Evolutionary conservation across 2,329 filamentous ascomycete genomes (phyloP).

Genomic region (Exophiala alcalophila): DNA sequence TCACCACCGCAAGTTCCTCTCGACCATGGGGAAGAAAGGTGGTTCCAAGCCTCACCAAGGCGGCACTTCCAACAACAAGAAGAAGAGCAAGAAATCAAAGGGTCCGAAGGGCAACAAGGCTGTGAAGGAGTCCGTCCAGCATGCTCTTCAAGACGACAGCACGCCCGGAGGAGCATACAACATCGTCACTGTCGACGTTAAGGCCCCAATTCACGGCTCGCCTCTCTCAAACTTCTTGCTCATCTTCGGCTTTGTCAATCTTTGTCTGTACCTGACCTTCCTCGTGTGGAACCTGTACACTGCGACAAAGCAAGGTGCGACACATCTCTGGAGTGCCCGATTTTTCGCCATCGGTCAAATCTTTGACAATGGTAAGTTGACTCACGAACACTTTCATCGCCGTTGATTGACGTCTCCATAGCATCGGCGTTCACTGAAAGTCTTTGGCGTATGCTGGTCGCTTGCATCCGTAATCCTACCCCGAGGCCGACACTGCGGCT

Average conservation of each 20-base stretch:
- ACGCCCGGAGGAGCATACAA: conserved; percentile 4
- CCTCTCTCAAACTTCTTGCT: conserved; percentile 1
- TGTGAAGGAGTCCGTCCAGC: too few species aligned
- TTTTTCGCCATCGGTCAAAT: conserved; percentile 17
- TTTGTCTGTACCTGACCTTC: conserved; percentile 6
- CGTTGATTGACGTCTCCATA: conserved; percentile 3
- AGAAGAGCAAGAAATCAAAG: too few species aligned
- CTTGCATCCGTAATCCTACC: conserved; percentile 53
- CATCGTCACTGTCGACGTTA: conserved; percentile 12
- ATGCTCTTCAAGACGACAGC: too few species aligned
- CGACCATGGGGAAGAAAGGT: too few species aligned
- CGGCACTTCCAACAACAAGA: too few species aligned
- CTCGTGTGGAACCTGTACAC: conserved; percentile 6
- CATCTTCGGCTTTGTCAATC: conserved; percentile 2
- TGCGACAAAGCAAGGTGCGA: conserved; percentile 1
- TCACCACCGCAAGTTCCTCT: too few species aligned
- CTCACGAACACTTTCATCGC: background rate
- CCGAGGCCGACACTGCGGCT: conserved; percentile 29
- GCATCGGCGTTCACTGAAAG: conserved; percentile 16
- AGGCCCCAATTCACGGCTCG: conserved; percentile 2
- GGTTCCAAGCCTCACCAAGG: too few species aligned
- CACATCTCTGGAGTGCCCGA: background rate
- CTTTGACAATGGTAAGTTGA: conserved; percentile 17
- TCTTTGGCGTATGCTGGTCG: conserved; percentile 13
- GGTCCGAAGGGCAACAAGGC: too few species aligned